Base-by-base conservation (phyloP, 176 grass and related monocot species). In the Urochloa ruziziensis region DNA sequence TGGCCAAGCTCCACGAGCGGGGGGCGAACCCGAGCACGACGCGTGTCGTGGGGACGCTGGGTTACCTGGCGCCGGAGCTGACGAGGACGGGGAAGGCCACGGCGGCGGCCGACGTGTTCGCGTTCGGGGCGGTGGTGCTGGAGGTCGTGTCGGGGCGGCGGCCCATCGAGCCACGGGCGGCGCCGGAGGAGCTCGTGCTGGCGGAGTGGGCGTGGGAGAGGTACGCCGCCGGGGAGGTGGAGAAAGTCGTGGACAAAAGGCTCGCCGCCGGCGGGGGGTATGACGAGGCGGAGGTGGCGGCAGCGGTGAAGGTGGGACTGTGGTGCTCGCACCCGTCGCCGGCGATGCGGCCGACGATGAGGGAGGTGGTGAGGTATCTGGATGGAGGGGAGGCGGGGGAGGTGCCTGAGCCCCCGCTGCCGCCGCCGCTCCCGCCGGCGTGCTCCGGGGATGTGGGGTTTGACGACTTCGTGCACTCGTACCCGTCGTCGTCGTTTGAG, bases 1-100 rank as follows among this genome's bases (percentile, higher is more conserved):
- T 97, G 15, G 87, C 94, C 8, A 97, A 97, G 91, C 88, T 94
- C 43, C 88, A 97, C 73, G 91, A 97, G 86, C 94, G 93, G 64
- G 94, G 89, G 7, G 52, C 91, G 7, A 94, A 91, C 89, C 91
- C 94, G 44, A 85, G 78, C 79, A 97, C 94, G 43, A 97, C 92
- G 44, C 83, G 92, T 23, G 87, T 94, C 62, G 92, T 97, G 48
- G 94, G 94, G 17, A 97, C 94, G 5, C 82, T 97, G 0, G 94
- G 94, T 5, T 97, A 97, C 87, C 78, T 97, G 6, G 94, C 91
- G 7, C 94, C 94, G 17, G 94, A 97, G 87, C 81, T 94, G 43
- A 90, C 92, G 75, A 43, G 92, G 61, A 94, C 91, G 24, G 94
- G 92, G 75, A 91, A 87, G 72, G 94, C 90, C 0, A 92, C 91